Base-by-base conservation (phyloP, 257 asterid genomes). In the Solanum dulcamara region DNA sequence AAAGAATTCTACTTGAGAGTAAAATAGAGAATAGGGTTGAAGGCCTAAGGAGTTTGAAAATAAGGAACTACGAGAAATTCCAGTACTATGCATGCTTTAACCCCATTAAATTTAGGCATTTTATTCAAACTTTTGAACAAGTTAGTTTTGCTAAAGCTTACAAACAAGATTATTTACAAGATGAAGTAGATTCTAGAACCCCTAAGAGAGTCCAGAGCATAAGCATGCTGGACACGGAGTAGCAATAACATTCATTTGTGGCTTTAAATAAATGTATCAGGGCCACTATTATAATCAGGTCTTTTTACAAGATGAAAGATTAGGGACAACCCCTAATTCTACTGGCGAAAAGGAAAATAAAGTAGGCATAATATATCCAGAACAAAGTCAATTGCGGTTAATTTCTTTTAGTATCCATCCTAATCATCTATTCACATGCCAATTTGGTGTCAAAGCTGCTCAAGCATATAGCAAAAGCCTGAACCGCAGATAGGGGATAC, bases 361-460 rank as follows among this genome's bases (percentile, higher is more conserved):
- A 42, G 51, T 42, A 75, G 32, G 33, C 71, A 62, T 12, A 42
- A 75, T 42, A 44, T 75, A 75, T 75, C 59, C 81, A 75, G 81
- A 75, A 74, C 57, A 74, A 74, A 24, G 81, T 44, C 38, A 75
- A 26, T 42, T 15, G 14, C 59, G 33, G 37, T 75, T 26, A 42
- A 75, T 42, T 75, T 42, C 4, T 42, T 64, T 84, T 72, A 32
- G 64, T 68, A 84, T 84, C 83, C 83, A 84, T 70, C 82, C 68
- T 84, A 84, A 46, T 84, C 84, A 50, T 55, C 90, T 89, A 92
- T 90, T 91, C 95, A 88, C 95, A 93, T 64, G 97, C 97, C 92
- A 93, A 87, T 88, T 93, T 93, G 28, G 97, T 92, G 89, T 93
- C 97, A 57, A 93, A 93, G 92, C 95, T 93, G 85, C 97, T 93